phyloP scores from a whole-genome alignment of 345 rosid species.

The Leavenworthia alabamica region DNA sequence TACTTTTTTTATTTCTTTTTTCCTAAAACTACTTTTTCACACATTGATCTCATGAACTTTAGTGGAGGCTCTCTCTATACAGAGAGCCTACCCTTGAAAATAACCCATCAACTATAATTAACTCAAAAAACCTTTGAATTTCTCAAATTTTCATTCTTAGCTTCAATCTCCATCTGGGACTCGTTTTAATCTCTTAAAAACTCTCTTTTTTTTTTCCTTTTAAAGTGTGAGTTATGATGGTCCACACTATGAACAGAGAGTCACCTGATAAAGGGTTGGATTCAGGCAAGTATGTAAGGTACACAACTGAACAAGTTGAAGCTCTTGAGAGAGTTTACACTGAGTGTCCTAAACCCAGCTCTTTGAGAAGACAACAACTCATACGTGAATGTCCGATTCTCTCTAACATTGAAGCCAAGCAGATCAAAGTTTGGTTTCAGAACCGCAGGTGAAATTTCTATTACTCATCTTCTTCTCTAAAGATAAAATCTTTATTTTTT shows the following conservation, averaged over 20 bases:
- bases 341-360: conserved; percentile 36
- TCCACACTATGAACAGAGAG: conserved; percentile 37
- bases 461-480: not conserved
- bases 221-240: conserved; percentile 27
- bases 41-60: too few relatives aligned
- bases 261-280: conserved; percentile 33
- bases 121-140: not conserved
- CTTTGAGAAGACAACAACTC: conserved; percentile 33
- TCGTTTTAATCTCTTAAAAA: not conserved
- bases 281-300: conserved; percentile 35
- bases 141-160: not conserved
- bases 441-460: conserved; percentile 31
- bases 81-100: conserved; percentile 42
- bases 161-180: not conserved
- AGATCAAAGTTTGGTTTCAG: conserved; percentile 42
- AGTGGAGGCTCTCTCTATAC: conserved; percentile 45
- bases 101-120: conserved; percentile 10
- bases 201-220: not conserved
- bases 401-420: conserved; percentile 31
- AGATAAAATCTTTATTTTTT: too few relatives aligned
- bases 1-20: not conserved
- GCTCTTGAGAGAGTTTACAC: conserved; percentile 36
- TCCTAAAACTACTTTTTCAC: too few relatives aligned
- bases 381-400: conserved; percentile 35
- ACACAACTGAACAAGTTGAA: conserved; percentile 36